Base-by-base conservation (phyloP, 768 basidiomycete genomes). In the Suillus paluster region DNA sequence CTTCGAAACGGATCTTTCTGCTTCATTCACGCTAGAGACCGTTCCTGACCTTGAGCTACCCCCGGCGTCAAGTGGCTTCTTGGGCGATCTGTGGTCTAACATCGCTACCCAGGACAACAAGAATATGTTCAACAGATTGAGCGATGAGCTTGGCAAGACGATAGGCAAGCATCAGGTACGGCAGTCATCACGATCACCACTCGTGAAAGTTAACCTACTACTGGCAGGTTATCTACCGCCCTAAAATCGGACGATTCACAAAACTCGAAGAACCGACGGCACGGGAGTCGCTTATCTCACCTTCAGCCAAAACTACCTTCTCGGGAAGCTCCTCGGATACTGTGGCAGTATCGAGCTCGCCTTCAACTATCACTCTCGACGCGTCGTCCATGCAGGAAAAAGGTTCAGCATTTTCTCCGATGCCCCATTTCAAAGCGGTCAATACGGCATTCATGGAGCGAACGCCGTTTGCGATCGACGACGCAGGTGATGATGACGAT, bases 381-480 rank as follows among this genome's bases (percentile, higher is more conserved):
- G 78, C 81, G 5, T 12, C 30, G 0, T 61, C 64, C 0, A 59
- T 59, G 11, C 64, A 66, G 46, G 30, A 79, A 5, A 63, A 42
- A 4, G 66, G 58, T 45, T 58, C 57, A 14, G 59, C 30, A 30
- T 79, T 84, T 48, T 83, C 86, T 27, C 83, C 88, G 23, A 79
- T 87, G 71, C 83, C 89, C 7, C 84, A 91, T 79, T 80, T 93
- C 53, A 82, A 89, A 68, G 89, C 88, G 0, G 92, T 90, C 56
- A 91, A 86, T 65, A 90, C 90, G 36, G 92, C 92, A 34, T 81
- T 94, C 50, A 90, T 96, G 90, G 92, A 97, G 72, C 82, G 97
- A 46, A 95, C 94, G 27, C 90, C 91, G 65, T 99, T 99, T 73
- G 94, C 94, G n/a, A 97, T 99, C 63, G 97, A 99, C 70, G 94